Evolutionary conservation across 306 rosid species (phyloP).

Genomic region (Aeschynomene evenia): DNA sequence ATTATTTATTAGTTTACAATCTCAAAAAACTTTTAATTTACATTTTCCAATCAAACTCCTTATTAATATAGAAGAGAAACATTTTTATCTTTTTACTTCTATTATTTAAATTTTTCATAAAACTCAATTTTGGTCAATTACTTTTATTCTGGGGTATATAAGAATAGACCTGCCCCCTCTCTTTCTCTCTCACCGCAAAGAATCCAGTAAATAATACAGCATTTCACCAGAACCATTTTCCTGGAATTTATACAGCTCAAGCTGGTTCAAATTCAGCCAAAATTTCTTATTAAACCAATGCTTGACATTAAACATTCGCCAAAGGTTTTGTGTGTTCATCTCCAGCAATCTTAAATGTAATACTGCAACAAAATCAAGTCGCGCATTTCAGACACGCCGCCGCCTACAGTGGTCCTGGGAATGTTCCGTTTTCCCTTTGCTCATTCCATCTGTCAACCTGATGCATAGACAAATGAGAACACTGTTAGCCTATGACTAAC

Average conservation of each 20-base stretch:
- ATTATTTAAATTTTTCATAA: no score
- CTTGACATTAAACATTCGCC: conserved; percentile 38
- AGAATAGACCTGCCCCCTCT: neutral
- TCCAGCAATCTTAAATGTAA: conserved; percentile 38
- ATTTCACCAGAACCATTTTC: conserved; percentile 29
- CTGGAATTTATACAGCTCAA: conserved; percentile 32
- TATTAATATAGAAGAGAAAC: no score
- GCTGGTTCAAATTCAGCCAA: conserved; percentile 43
- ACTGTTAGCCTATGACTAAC: neutral
- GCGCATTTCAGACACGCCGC: conserved; percentile 25
- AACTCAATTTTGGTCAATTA: neutral
- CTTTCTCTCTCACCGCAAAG: neutral
- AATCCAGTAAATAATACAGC: conserved; percentile 16
- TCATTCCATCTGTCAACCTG: conserved; percentile 97
- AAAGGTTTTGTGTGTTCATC: conserved; percentile 40
- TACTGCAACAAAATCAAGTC: conserved; percentile 27
- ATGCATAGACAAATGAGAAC: conserved; percentile 12
- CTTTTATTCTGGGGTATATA: neutral
- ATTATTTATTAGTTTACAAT: no score
- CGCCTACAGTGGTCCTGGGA: conserved; percentile 91
- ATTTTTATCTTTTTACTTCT: no score
- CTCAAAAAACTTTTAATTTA: no score
- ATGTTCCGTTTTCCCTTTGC: conserved; percentile 95
- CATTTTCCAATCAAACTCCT: no score
- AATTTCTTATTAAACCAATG: conserved; percentile 75